These are phyloP conservation scores for Salvia hispanica DNA, from an alignment of 257 asterid genomes.

Conservation along the genomic window DNA sequence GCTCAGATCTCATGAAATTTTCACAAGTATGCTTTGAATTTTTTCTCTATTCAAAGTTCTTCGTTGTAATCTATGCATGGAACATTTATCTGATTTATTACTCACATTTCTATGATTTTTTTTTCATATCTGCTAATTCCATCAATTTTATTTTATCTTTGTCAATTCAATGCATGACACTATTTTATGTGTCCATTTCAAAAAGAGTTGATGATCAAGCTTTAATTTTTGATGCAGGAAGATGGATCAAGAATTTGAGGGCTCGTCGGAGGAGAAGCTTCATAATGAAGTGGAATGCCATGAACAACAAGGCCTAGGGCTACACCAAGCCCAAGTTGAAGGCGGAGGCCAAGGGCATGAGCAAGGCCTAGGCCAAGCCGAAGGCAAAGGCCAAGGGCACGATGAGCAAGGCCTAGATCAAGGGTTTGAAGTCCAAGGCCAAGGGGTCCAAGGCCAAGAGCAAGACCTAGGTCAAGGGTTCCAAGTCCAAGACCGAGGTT, in stretches of 20 bases:
- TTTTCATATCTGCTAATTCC: no score
- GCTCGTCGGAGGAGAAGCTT: slow-evolving; percentile 35
- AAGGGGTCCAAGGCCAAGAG: neutral
- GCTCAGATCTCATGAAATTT: slow-evolving; percentile 30
- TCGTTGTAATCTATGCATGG: no score
- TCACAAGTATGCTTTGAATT: slow-evolving; percentile 28
- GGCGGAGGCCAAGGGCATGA: no score
- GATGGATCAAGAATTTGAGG: slow-evolving; percentile 38
- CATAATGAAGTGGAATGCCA: slow-evolving; percentile 12
- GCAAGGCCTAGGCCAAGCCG: neutral
- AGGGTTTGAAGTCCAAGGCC: no score
- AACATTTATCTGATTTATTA: no score
- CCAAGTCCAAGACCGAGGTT: neutral
- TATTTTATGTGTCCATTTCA: no score
- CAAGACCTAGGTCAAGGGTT: neutral
- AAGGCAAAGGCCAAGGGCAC: neutral
- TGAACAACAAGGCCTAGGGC: neutral
- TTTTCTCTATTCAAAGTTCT: neutral
- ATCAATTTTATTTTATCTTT: no score
- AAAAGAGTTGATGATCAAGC: neutral
- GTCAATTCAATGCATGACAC: no score
- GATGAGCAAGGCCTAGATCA: neutral
- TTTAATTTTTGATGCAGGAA: slow-evolving; percentile 18
- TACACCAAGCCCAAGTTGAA: neutral
- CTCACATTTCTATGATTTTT: no score